These are phyloP conservation scores for Kodamaea plutei DNA, from an alignment of 1,139 yeast genomes.

Conservation along the genomic window DNA sequence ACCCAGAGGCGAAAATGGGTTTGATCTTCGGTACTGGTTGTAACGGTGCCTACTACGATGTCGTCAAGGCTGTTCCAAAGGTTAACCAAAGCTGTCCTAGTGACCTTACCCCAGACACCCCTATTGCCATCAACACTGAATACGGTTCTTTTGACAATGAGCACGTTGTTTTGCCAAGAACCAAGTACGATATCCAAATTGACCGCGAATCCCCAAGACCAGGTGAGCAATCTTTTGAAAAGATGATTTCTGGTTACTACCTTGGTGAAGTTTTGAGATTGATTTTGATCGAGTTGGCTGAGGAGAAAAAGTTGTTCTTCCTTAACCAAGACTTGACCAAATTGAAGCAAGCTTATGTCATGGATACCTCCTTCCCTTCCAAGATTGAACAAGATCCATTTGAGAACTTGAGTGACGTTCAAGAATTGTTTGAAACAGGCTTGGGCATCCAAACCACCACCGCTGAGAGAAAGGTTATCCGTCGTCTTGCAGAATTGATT, in stretches of 20 bases:
- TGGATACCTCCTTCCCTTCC: constrained; percentile 90
- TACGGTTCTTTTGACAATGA: constrained; percentile 97
- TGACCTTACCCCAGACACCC: constrained; percentile 60
- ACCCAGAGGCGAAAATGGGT: constrained; percentile 87
- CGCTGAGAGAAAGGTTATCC: constrained; percentile 78
- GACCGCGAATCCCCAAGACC: constrained; percentile 93
- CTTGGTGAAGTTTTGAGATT: constrained; percentile 89
- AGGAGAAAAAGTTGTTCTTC: constrained; percentile 60
- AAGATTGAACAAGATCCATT: constrained; percentile 85
- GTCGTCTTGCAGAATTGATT: constrained; percentile 78
- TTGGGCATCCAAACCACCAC: constrained; percentile 64
- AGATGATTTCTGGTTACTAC: constrained; percentile 96
- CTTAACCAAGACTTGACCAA: constrained; percentile 61
- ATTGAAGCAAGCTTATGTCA: constrained; percentile 55
- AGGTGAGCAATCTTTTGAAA: constrained; percentile 92
- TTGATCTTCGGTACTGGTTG: constrained; percentile 97
- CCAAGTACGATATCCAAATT: constrained; percentile 75
- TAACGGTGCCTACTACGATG: constrained; percentile 94
- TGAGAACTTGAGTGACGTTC: constrained; percentile 77
- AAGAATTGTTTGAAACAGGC: constrained; percentile 54
- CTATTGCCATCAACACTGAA: constrained; percentile 97
- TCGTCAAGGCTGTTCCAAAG: constrained; percentile 72
- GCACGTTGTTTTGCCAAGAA: constrained; percentile 79
- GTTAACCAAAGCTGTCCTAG: constrained; percentile 64
- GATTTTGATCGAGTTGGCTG: constrained; percentile 68